Conservation (phyloP, 2,329 filamentous ascomycete genomes). For the Lecanicillium sp. region DNA sequence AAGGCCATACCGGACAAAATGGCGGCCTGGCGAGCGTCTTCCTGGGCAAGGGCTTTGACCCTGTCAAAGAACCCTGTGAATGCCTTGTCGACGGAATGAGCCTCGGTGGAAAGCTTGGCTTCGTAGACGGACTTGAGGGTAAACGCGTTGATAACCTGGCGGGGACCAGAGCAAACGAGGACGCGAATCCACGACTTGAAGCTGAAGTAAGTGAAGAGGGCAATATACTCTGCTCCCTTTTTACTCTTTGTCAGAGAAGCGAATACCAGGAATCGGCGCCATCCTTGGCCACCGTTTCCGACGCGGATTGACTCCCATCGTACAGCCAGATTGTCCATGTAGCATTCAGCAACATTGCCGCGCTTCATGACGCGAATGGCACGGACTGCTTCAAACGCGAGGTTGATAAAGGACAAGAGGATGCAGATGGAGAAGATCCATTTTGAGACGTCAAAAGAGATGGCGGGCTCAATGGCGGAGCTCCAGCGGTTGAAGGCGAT, state of each 20-base stretch:
- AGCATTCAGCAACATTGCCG: constrained; percentile 83
- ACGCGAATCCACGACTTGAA: constrained; percentile 77
- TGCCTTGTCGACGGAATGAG: constrained; percentile 48
- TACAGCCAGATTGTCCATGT: constrained; percentile 80
- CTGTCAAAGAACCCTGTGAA: constrained; percentile 78
- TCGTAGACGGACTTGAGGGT: constrained; percentile 81
- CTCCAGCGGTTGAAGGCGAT: constrained; percentile 87
- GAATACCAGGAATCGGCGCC: constrained; percentile 86
- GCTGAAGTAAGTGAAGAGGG: constrained; percentile 82
- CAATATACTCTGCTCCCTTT: constrained; percentile 84
- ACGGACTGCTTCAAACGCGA: constrained; percentile 71
- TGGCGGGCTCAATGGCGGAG: constrained; percentile 69
- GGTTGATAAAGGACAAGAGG: constrained; percentile 78
- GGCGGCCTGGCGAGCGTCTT: constrained; percentile 70
- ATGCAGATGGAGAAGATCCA: constrained; percentile 96
- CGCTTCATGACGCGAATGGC: constrained; percentile 75
- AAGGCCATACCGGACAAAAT: constrained; percentile 90
- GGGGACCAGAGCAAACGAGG: constrained; percentile 83
- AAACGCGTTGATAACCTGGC: constrained; percentile 83
- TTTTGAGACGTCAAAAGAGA: constrained; percentile 72
- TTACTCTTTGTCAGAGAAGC: constrained; percentile 84
- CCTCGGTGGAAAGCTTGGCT: constrained; percentile 56
- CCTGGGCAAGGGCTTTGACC: constrained; percentile 61
- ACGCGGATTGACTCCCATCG: constrained; percentile 76
- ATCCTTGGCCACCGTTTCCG: constrained; percentile 69